Percentiles rank a stretch among this genome's conserved stretches.
phyloP scores from a whole-genome alignment of 768 basidiomycete species.

The Gelatoporia subvermispora region DNA sequence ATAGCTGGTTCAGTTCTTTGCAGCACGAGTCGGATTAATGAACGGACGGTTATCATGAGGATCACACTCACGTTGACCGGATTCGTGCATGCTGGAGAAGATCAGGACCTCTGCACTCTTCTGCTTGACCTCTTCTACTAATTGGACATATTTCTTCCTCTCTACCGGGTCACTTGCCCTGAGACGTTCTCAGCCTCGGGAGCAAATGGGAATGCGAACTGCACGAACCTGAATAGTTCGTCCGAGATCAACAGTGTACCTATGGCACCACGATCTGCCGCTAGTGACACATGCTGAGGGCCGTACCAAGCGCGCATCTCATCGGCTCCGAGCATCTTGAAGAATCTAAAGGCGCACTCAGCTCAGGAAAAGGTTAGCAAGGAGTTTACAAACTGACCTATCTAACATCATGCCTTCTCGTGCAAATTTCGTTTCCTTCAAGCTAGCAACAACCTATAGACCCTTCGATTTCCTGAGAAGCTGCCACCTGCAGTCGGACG shows the following conservation, averaged over 20 bases:
- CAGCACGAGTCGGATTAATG: not conserved
- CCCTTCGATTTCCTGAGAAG: too few relatives aligned
- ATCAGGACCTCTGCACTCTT: constrained; percentile 93
- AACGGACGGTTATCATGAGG: not conserved
- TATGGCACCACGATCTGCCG: constrained; percentile 89
- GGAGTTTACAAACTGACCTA: constrained; percentile 49
- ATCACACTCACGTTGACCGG: constrained; percentile 74
- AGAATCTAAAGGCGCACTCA: constrained; percentile 59
- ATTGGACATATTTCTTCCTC: constrained; percentile 77
- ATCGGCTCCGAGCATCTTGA: constrained; percentile 93
- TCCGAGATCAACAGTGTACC: constrained; percentile 95
- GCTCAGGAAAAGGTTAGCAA: not conserved
- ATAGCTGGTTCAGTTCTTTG: constrained; percentile 90
- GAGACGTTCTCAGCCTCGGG: not conserved
- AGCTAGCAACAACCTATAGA: constrained; percentile 58
- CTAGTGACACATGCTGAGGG: constrained; percentile 87
- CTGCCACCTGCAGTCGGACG: too few relatives aligned
- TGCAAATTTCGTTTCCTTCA: constrained; percentile 96
- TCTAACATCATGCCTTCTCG: constrained; percentile 89
- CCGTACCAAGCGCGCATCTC: constrained; percentile 99
- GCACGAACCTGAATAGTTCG: constrained; percentile 76
- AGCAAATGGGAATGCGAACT: too few relatives aligned
- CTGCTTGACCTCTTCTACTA: constrained; percentile 85
- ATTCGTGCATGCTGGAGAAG: constrained; percentile 99
- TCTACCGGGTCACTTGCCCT: constrained; percentile 77